A percentile compares a stretch with the other conserved stretches of the same genome.
Evolutionary conservation across 768 basidiomycete species (phyloP).

Genomic region (Tremella fuciformis): DNA sequence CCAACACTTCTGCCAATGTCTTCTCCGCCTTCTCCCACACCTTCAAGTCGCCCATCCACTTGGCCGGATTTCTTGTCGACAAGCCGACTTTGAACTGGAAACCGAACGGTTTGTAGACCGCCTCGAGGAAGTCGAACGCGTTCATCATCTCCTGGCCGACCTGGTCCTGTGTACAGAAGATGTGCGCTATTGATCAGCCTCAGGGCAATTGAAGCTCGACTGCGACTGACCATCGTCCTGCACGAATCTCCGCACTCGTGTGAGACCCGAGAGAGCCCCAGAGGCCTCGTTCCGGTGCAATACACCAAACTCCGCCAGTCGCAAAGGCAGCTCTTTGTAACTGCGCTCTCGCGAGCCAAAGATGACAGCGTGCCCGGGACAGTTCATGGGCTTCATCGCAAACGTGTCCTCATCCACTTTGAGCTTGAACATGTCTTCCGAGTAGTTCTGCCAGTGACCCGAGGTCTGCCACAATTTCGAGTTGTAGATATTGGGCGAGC

Average conservation of each 20-base stretch:
- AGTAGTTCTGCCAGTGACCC: conserved; percentile 97
- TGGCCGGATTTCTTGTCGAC: conserved; percentile 87
- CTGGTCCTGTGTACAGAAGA: conserved; percentile 93
- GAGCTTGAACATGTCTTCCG: conserved; percentile 94
- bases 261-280: conserved; percentile 87
- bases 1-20: conserved; percentile 60
- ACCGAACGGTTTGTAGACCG: conserved; percentile 89
- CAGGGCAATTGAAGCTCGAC: not conserved
- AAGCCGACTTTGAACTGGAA: conserved; percentile 91
- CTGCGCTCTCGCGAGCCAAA: conserved; percentile 91
- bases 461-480: conserved; percentile 96
- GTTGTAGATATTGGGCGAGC: conserved; percentile 97
- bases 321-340: conserved; percentile 91
- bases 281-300: conserved; percentile 95
- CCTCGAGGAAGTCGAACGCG: conserved; percentile 92
- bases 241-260: conserved; percentile 87
- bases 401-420: conserved; percentile 95
- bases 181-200: conserved; percentile 60
- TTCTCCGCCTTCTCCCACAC: conserved; percentile 86
- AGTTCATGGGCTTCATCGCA: conserved; percentile 98
- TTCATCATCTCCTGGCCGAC: conserved; percentile 80
- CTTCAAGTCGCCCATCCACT: conserved; percentile 80
- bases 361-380: conserved; percentile 89
- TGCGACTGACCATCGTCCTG: conserved; percentile 73
- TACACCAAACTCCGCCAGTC: conserved; percentile 98